phyloP scores from a whole-genome alignment of 1,284 basidiomycete species.

The Rhizoctonia solani region DNA sequence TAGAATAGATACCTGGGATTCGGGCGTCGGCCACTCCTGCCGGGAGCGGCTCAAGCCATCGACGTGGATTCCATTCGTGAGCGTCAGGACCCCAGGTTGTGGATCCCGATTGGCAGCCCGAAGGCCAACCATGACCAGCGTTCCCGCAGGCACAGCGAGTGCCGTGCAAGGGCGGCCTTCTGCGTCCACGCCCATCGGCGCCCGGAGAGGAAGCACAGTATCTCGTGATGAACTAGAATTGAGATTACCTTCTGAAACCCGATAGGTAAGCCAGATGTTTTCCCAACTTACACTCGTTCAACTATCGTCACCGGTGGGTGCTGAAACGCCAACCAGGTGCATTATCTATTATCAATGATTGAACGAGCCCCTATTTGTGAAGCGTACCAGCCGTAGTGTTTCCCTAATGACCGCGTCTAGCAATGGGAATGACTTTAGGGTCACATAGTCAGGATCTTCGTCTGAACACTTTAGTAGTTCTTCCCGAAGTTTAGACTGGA shows the following conservation, averaged over 20 bases:
- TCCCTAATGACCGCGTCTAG: constrained; percentile 27
- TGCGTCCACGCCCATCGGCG: background rate
- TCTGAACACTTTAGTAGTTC: background rate
- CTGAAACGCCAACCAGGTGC: background rate
- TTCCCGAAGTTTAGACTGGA: constrained; percentile 5
- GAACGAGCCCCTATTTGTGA: background rate
- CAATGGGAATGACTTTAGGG: constrained; percentile 5
- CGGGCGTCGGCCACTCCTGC: constrained; percentile 12
- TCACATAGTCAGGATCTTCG: constrained; percentile 11
- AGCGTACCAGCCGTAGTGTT: constrained; percentile 17
- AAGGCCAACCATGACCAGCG: constrained; percentile 28
- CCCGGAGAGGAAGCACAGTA: constrained; percentile 12
- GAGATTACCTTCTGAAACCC: background rate
- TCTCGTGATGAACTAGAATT: constrained; percentile 6
- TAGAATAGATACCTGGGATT: constrained; percentile 20
- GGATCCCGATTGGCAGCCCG: constrained; percentile 34
- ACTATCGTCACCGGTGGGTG: constrained; percentile 19
- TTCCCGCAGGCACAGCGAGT: constrained; percentile 23
- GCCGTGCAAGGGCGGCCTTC: background rate
- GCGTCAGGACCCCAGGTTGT: constrained; percentile 37
- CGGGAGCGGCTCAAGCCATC: constrained; percentile 36
- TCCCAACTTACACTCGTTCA: constrained; percentile 29
- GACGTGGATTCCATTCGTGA: constrained; percentile 36
- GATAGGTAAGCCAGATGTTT: background rate
- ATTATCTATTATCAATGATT: background rate